A percentile compares a stretch with the other conserved stretches of the same genome.
Evolutionary conservation across 805 yeast species (phyloP).

Genomic region (Wickerhamomyces ciferrii): DNA sequence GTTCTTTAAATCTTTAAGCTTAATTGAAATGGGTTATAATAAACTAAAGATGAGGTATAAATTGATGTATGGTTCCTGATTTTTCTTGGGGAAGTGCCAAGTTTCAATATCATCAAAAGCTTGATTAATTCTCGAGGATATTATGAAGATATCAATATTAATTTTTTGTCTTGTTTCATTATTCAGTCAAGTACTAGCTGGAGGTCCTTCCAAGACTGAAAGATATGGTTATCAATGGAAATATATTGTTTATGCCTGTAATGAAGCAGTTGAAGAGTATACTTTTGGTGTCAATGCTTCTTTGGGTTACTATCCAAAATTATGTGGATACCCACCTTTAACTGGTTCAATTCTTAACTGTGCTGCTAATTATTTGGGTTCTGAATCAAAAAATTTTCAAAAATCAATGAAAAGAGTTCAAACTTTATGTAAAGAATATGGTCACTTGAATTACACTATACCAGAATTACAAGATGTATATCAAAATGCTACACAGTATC

Average conservation of each 20-base stretch:
- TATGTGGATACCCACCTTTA: neutral
- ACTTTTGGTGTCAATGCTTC: neutral
- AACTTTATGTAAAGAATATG: neutral
- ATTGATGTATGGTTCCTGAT: no score
- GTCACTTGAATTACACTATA: constrained; percentile 5
- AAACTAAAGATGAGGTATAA: no score
- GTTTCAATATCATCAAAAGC: no score
- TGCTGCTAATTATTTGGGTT: constrained; percentile 4
- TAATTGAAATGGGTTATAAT: no score
- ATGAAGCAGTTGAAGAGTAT: neutral
- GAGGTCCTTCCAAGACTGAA: neutral
- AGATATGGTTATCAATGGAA: neutral
- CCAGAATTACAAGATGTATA: constrained; percentile 22
- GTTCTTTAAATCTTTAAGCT: no score
- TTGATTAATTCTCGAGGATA: no score
- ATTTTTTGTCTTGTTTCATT: neutral
- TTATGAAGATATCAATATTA: neutral
- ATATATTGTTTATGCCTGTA: neutral
- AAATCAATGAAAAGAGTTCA: constrained; percentile 1
- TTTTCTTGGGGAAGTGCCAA: no score
- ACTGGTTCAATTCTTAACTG: constrained; percentile 3
- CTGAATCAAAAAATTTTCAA: constrained; percentile 9
- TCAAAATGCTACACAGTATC: constrained; percentile 23
- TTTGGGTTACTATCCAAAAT: neutral
- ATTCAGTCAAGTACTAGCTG: neutral